Percentiles rank a stretch among this genome's conserved stretches.
phyloP scores from a whole-genome alignment of 2,329 filamentous ascomycete genomes.

The Penicillium psychrosexuale region DNA sequence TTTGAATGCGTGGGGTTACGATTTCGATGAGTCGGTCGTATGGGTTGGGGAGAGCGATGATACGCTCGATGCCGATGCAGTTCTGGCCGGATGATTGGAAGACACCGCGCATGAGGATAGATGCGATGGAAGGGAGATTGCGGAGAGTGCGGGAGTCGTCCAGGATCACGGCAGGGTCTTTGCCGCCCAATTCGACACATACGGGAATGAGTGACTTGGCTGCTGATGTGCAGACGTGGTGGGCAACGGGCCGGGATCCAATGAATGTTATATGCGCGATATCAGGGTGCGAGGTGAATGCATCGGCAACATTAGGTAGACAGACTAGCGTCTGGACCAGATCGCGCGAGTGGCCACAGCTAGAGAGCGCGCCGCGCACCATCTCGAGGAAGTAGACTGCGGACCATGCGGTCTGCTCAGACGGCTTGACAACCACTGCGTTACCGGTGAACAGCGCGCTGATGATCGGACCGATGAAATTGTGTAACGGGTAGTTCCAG shows the following conservation, averaged over 20 bases:
- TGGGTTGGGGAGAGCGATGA: conserved; percentile 73
- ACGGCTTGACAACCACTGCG: conserved; percentile 87
- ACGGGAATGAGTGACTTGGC: conserved; percentile 83
- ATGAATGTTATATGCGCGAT: conserved; percentile 95
- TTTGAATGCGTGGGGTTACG: conserved; percentile 70
- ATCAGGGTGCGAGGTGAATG: conserved; percentile 78
- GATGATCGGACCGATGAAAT: conserved; percentile 86
- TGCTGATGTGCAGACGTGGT: conserved; percentile 81
- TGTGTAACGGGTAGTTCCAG: conserved; percentile 98
- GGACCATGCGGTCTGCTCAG: conserved; percentile 94
- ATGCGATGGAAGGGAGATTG: conserved; percentile 67
- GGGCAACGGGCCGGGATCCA: conserved; percentile 80
- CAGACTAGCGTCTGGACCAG: conserved; percentile 83
- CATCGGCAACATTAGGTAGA: conserved; percentile 77
- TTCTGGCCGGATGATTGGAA: conserved; percentile 97
- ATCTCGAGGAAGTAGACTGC: conserved; percentile 77
- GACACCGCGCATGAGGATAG: conserved; percentile 83
- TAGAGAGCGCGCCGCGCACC: conserved; percentile 71
- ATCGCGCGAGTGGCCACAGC: conserved; percentile 76
- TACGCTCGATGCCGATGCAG: conserved; percentile 93
- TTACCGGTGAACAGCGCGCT: conserved; percentile 89
- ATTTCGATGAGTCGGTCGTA: conserved; percentile 70
- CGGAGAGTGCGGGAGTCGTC: conserved; percentile 63
- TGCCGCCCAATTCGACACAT: conserved; percentile 88
- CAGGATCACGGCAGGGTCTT: conserved; percentile 86